A percentile compares a stretch with the other conserved stretches of the same genome.
Evolutionary conservation across 495 filamentous ascomycete species (phyloP).

Genomic region (Podospora fimiseda): DNA sequence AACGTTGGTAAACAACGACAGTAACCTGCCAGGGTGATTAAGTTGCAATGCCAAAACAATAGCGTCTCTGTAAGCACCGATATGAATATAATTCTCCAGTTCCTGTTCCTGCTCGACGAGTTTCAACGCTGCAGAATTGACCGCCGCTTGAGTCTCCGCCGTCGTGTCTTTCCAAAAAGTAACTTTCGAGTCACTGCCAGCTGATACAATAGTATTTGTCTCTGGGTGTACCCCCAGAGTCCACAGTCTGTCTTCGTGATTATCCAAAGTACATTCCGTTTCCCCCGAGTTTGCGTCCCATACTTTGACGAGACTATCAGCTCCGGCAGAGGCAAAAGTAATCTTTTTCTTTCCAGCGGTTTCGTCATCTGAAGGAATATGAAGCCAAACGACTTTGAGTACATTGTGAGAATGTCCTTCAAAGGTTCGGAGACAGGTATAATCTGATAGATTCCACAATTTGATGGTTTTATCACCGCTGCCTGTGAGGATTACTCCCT

Average conservation of each 20-base stretch:
- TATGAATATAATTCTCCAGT: conserved; percentile 83
- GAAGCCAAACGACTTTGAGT: conserved; percentile 87
- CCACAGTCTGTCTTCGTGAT: conserved; percentile 92
- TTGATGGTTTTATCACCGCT: conserved; percentile 94
- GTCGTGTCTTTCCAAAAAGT: conserved; percentile 96
- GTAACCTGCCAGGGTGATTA: conserved; percentile 82
- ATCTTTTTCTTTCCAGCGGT: conserved; percentile 44
- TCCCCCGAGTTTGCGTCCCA: conserved; percentile 84
- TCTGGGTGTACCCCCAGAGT: conserved; percentile 67
- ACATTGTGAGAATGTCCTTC: conserved; percentile 96
- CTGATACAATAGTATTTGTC: conserved; percentile 70
- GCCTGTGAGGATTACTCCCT: conserved; percentile 77
- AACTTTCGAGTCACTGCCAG: conserved; percentile 79
- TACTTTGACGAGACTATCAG: conserved; percentile 93
- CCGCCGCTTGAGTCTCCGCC: conserved; percentile 63
- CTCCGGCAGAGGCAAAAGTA: conserved; percentile 79
- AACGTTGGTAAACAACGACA: conserved; percentile 74
- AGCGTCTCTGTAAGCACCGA: conserved; percentile 79
- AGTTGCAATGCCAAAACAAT: conserved; percentile 87
- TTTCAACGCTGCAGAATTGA: conserved; percentile 61
- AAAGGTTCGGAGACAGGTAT: conserved; percentile 86
- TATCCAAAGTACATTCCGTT: conserved; percentile 80
- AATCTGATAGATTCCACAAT: conserved; percentile 90
- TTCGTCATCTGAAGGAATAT: conserved; percentile 44
- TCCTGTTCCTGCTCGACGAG: conserved; percentile 90